Base-by-base conservation (phyloP, 805 yeast species). In the Barnettozyma vustinii region DNA sequence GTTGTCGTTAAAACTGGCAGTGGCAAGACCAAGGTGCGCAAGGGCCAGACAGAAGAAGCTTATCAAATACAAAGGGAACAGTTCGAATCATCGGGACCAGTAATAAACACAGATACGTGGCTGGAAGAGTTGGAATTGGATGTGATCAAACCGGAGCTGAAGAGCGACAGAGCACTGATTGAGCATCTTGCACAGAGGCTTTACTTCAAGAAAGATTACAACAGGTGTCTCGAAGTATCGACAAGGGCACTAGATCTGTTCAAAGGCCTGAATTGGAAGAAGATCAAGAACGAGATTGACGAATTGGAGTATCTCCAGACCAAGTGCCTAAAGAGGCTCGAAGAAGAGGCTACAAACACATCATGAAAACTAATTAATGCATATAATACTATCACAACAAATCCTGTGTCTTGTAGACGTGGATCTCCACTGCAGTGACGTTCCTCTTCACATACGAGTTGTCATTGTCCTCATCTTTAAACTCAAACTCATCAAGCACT, bases 21-120 rank as follows among this genome's bases (percentile, higher is more conserved):
- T 1, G 81, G 81, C 0, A 67, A 72, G 48, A 59, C 63, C 4
- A 75, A 73, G 48, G 63, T 73, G 23, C 74, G 96, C 39, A 87
- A 85, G 57, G 83, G 81, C 0, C 97, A 89, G 60, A 59, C 84
- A 0, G 81, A 79, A 39, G 91, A 82, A 47, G 85, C 78, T 49
- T 89, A 68, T 54, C 66, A 60, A 32, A 59, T 51, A 9, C 92
- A 89, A 63, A 67, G 69, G 52, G 52, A 53, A 3, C 76, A 74
- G 57, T 88, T 80, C 59, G 65, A 64, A 53, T 43, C 56, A 0
- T 60, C 69, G 0, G 95, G 95, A 0, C 94, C 96, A 0, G 66
- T 70, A 1, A 57, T 77, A 18, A 78, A 80, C 47, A 74, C 75
- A 0, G 60, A 63, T 4, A 58, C 65, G 40, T 75, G 81, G 79